Conservation (phyloP, 2,329 filamentous ascomycete species). For the Aspergillus aculeatus region DNA sequence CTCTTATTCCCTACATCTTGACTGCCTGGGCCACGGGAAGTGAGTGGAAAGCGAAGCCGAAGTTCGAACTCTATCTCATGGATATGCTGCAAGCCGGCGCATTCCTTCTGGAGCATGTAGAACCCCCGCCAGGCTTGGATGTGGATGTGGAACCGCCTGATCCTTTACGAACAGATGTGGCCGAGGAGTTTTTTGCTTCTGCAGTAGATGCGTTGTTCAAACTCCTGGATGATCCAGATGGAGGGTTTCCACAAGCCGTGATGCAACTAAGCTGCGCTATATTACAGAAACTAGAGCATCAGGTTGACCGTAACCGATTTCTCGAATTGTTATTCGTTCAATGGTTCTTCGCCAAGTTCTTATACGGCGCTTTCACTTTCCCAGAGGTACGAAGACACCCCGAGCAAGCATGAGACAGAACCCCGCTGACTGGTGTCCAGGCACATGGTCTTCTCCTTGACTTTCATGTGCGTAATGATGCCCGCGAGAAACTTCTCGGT, state of each 20-base stretch:
- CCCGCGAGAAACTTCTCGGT: slow-evolving; percentile 69
- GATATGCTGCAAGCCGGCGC: slow-evolving; percentile 89
- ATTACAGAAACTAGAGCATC: slow-evolving; percentile 68
- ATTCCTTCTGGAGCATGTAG: slow-evolving; percentile 82
- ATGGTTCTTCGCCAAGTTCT: slow-evolving; percentile 88
- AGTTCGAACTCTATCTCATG: slow-evolving; percentile 93
- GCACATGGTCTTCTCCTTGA: slow-evolving; percentile 69
- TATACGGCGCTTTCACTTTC: slow-evolving; percentile 79
- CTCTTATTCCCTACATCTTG: slow-evolving; percentile 78
- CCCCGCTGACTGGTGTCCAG: slow-evolving; percentile 43
- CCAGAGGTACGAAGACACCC: slow-evolving; percentile 65
- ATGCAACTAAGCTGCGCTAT: slow-evolving; percentile 83
- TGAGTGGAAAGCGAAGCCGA: slow-evolving; percentile 84
- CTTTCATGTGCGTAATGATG: slow-evolving; percentile 89
- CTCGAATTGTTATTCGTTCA: slow-evolving; percentile 82
- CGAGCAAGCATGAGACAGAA: background rate
- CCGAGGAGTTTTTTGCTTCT: slow-evolving; percentile 83
- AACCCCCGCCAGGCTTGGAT: slow-evolving; percentile 72
- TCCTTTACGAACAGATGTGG: slow-evolving; percentile 75
- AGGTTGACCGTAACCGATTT: slow-evolving; percentile 69
- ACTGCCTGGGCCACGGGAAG: slow-evolving; percentile 84
- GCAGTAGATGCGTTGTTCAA: slow-evolving; percentile 80
- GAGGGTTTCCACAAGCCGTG: slow-evolving; percentile 81
- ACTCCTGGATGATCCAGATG: slow-evolving; percentile 81
- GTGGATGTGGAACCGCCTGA: slow-evolving; percentile 64